Conservation (phyloP, 1,284 basidiomycete species). For the Laetiporus sulphureus region DNA sequence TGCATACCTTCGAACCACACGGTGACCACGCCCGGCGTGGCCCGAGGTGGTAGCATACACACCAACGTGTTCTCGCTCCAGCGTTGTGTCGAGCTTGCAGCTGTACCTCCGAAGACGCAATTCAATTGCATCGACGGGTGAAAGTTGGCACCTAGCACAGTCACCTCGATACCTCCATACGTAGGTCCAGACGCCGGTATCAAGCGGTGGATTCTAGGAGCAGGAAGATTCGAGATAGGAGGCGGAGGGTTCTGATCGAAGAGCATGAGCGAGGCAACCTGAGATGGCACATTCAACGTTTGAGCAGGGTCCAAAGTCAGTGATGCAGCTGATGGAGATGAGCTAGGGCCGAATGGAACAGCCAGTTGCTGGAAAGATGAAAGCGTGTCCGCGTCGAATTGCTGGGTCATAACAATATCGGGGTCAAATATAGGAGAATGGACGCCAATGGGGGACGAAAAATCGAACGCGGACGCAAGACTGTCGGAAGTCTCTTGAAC, state of each 20-base stretch:
- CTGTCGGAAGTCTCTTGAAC: constrained; percentile 6
- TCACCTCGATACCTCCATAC: constrained; percentile 92
- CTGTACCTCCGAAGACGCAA: constrained; percentile 83
- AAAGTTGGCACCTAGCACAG: constrained; percentile 89
- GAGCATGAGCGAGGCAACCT: constrained; percentile 49
- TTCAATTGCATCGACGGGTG: constrained; percentile 60
- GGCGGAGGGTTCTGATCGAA: constrained; percentile 45
- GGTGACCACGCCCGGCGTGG: constrained; percentile 80
- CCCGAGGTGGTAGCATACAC: constrained; percentile 84
- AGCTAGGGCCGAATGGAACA: constrained; percentile 10
- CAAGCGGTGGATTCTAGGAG: constrained; percentile 73
- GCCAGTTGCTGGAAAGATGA: constrained; percentile 14
- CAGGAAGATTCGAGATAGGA: constrained; percentile 37
- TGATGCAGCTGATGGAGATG: constrained; percentile 14
- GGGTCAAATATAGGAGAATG: constrained; percentile 15
- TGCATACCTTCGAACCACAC: constrained; percentile 80
- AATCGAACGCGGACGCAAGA: constrained; percentile 16
- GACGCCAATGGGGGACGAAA: constrained; percentile 14
- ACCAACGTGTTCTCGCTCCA: constrained; percentile 95
- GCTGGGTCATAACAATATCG: constrained; percentile 21
- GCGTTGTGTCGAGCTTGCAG: constrained; percentile 79
- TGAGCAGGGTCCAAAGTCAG: constrained; percentile 20
- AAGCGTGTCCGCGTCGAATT: constrained; percentile 12
- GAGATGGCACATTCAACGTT: constrained; percentile 18
- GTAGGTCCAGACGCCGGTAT: constrained; percentile 92